Evolutionary conservation across 2,329 filamentous ascomycete genomes (phyloP).

Genomic region (Talaromyces sp.): DNA sequence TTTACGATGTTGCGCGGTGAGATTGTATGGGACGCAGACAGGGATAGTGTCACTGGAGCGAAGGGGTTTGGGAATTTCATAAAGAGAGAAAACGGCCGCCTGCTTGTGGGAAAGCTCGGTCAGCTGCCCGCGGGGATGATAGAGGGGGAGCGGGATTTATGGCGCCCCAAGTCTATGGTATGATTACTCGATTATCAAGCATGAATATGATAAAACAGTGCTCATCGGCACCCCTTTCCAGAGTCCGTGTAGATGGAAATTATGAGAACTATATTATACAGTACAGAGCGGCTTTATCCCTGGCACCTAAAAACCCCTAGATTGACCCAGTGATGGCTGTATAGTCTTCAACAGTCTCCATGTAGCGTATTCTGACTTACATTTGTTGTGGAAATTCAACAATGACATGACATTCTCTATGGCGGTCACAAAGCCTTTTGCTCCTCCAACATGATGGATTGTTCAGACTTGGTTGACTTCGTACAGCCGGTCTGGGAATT

Average conservation of each 20-base stretch:
- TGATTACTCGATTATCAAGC: conserved; percentile 1
- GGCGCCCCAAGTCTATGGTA: conserved; percentile 1
- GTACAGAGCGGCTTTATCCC: conserved; percentile 1
- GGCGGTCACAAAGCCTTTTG: conserved; percentile 1
- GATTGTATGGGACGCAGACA: conserved; percentile 49
- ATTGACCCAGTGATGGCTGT: not conserved
- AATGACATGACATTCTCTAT: not conserved
- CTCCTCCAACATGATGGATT: too few relatives aligned
- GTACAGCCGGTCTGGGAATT: too few relatives aligned
- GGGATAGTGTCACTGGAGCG: conserved; percentile 45
- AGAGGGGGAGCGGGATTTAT: conserved; percentile 7
- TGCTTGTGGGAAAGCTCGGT: conserved; percentile 7
- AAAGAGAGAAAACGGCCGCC: conserved; percentile 8
- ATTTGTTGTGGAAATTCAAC: conserved; percentile 1
- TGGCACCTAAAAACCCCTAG: not conserved
- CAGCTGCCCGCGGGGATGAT: conserved; percentile 9
- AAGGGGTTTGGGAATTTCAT: conserved; percentile 46
- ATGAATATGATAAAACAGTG: not conserved
- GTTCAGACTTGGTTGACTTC: too few relatives aligned
- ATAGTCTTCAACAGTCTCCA: not conserved
- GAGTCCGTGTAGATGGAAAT: not conserved
- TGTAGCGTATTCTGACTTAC: not conserved
- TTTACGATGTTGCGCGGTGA: conserved; percentile 55
- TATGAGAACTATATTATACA: not conserved
- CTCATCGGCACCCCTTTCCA: not conserved